Evolutionary conservation across 495 filamentous ascomycete genomes (phyloP).

Genomic region (Aspergillus nidulans): DNA sequence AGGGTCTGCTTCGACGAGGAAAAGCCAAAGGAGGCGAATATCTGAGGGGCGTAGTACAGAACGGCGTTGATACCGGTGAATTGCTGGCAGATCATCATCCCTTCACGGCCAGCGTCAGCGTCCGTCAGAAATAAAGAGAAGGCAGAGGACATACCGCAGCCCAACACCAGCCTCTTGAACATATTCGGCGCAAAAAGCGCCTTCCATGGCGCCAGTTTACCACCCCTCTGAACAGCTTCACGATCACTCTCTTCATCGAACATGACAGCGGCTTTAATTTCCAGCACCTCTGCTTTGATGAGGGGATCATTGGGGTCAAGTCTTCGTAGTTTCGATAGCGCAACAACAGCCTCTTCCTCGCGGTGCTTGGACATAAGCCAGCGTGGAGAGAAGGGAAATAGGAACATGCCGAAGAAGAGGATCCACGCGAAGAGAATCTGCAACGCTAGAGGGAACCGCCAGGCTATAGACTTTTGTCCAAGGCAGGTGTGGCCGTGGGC

Average conservation of each 20-base stretch:
- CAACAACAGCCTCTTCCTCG: constrained; percentile 58
- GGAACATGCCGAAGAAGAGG: constrained; percentile 62
- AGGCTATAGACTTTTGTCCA: constrained; percentile 38
- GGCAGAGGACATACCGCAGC: constrained; percentile 24
- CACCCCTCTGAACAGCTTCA: constrained; percentile 29
- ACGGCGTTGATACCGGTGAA: constrained; percentile 61
- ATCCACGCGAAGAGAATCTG: constrained; percentile 57
- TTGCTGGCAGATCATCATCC: constrained; percentile 49
- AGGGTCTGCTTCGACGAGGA: constrained; percentile 49
- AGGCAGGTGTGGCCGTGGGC: constrained; percentile 69
- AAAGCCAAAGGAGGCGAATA: constrained; percentile 27
- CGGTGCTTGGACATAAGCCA: constrained; percentile 75
- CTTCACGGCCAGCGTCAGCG: neutral
- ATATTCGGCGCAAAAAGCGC: constrained; percentile 48
- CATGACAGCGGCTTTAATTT: constrained; percentile 54
- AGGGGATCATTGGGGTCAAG: constrained; percentile 59
- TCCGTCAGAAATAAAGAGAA: neutral
- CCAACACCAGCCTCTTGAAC: constrained; percentile 61
- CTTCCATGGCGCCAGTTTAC: constrained; percentile 55
- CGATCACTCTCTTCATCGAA: constrained; percentile 56
- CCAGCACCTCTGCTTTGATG: constrained; percentile 61
- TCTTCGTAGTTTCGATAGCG: constrained; percentile 39
- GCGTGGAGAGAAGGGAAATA: constrained; percentile 69
- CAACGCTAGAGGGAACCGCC: constrained; percentile 42
- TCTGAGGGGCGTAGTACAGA: constrained; percentile 53